Conservation (phyloP, 2,329 filamentous ascomycete species). For the Thielaviopsis ethacetica region DNA sequence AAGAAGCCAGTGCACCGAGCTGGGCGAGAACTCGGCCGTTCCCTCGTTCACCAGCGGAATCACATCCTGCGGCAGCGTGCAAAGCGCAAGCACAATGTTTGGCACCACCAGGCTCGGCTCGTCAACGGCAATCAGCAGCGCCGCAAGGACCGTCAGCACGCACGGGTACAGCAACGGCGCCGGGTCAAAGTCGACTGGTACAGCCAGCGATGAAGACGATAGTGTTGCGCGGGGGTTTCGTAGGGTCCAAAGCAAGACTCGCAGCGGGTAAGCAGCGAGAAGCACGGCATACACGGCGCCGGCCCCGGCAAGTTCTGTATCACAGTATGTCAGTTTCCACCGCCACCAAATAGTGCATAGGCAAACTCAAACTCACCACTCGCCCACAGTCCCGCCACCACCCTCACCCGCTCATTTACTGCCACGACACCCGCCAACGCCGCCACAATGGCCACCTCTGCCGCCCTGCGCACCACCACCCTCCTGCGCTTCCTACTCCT, state of each 20-base stretch:
- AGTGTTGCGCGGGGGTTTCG: constrained; percentile 22
- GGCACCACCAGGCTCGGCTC: constrained; percentile 49
- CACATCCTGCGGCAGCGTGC: constrained; percentile 56
- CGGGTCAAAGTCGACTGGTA: constrained; percentile 74
- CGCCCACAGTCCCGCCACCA: not conserved
- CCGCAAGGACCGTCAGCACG: constrained; percentile 57
- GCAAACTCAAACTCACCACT: constrained; percentile 1
- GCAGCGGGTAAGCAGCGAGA: constrained; percentile 40
- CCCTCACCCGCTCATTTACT: constrained; percentile 26
- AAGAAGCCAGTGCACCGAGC: constrained; percentile 58
- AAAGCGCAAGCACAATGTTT: constrained; percentile 68
- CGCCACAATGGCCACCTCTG: constrained; percentile 35
- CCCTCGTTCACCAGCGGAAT: constrained; percentile 37
- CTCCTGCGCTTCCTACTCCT: constrained; percentile 19
- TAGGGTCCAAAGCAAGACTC: constrained; percentile 35
- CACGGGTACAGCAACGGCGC: constrained; percentile 81
- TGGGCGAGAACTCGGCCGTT: not conserved
- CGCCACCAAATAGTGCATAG: not conserved
- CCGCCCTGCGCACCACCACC: constrained; percentile 34
- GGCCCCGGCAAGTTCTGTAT: constrained; percentile 27
- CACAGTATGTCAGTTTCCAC: constrained; percentile 3
- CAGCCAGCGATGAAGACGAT: constrained; percentile 24
- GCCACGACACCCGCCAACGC: constrained; percentile 32
- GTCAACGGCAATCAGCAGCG: constrained; percentile 52
- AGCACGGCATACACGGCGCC: constrained; percentile 24